Evolutionary conservation across 768 basidiomycete genomes (phyloP), one percentile per base, ranked within the genome.

Genomic region (Dioszegia aurantiaca): DNA sequence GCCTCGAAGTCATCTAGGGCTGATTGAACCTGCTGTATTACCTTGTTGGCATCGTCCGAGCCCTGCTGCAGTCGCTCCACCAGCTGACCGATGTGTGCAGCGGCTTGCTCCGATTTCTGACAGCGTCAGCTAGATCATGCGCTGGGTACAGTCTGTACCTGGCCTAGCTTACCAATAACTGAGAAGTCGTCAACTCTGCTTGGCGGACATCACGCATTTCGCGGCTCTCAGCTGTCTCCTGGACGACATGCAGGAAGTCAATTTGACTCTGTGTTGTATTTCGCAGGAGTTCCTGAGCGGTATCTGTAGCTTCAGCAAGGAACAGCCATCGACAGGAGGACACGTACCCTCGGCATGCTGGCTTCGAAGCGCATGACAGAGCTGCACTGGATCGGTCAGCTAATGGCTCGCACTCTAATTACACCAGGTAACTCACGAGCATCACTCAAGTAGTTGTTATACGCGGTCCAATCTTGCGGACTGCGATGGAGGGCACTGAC

Each of bases 401-500:
- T 39, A 31, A 12, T 10, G 26, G 21, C n/a, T n/a, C n/a, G 6
- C 23, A 5, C 4, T 14, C n/a, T n/a, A n/a, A n/a, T n/a, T n/a
- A n/a, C n/a, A 21, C 11, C 4, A 26, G 3, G 12, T 0, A 16
- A 60, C 69, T 62, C 42, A 74, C 75, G 68, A 0, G 75, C 64
- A 49, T 74, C 71, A 40, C 69, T 61, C 30, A 74, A 33, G 55
- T 65, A 76, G 2, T 60, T 63, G 40, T 73, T 72, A 37, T 76
- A 76, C 12, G 63, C 70, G 24, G 60, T 71, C 75, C 75, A 76
- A 56, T 74, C 73, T 46, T 76, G 75, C 2, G 73, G 69, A 47
- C 71, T 73, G 19, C 74, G 56, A 55, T 75, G 69, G 12, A 75
- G 37, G 27, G 74, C 68, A 12, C 73, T 72, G 31, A 10, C 6